Evolutionary conservation across 176 grass and related monocot genomes (phyloP).

Genomic region (Poa pratensis): DNA sequence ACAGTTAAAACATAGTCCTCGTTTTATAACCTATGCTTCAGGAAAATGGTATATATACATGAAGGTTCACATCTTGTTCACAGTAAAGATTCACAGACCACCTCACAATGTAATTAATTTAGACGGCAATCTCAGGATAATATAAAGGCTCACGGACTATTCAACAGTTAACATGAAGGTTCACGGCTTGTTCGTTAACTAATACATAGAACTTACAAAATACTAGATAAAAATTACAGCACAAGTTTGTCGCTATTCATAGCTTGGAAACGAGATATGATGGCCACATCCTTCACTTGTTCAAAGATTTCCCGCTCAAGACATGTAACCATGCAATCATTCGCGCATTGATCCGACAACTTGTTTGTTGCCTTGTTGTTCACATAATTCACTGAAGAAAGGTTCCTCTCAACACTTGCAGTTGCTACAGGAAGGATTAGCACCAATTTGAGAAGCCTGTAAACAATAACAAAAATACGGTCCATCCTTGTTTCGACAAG

Average conservation of each 20-base stretch:
- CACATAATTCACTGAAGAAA: neutral
- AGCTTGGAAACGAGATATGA: constrained; percentile 25
- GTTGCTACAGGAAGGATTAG: constrained; percentile 9
- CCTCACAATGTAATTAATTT: neutral
- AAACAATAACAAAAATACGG: neutral
- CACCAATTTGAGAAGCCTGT: constrained; percentile 4
- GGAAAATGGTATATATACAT: constrained; percentile 1
- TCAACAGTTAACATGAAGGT: neutral
- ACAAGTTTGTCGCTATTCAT: neutral
- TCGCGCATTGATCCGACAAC: constrained; percentile 3
- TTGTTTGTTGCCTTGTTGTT: constrained; percentile 11
- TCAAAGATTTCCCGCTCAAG: neutral
- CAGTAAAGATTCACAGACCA: too few relatives aligned
- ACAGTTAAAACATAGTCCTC: neutral
- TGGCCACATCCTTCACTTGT: constrained; percentile 9
- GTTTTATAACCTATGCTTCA: neutral
- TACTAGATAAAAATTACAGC: neutral
- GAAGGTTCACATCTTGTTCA: neutral
- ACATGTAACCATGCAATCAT: constrained; percentile 20
- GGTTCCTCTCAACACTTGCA: constrained; percentile 4
- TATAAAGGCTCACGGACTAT: neutral
- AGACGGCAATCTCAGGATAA: neutral
- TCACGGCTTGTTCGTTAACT: neutral
- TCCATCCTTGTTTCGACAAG: constrained; percentile 12
- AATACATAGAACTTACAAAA: neutral